phyloP scores from a whole-genome alignment of 768 basidiomycete genomes.

The Guyanaporus albipodus region DNA sequence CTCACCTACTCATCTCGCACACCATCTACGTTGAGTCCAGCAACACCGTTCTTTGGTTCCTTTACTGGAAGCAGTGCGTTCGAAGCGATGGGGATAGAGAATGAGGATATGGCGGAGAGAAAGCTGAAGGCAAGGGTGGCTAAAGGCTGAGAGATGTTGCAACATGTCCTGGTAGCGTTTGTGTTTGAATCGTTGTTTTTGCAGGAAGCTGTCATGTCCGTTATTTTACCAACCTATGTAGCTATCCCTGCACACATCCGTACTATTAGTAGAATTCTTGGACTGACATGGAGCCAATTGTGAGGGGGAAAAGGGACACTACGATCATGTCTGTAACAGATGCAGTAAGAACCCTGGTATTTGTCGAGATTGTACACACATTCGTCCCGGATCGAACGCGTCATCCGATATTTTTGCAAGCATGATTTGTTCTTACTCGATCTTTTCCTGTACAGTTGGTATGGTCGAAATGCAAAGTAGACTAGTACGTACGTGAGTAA shows the following conservation, averaged over 20 bases:
- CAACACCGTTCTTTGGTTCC: slow-evolving; percentile 67
- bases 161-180: neutral
- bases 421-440: too few species aligned
- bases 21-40: slow-evolving; percentile 64
- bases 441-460: too few species aligned
- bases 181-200: slow-evolving; percentile 8
- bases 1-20: slow-evolving; percentile 65
- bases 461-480: too few species aligned
- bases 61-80: slow-evolving; percentile 38
- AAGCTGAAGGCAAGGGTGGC: slow-evolving; percentile 19
- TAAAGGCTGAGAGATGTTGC: slow-evolving; percentile 12
- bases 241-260: neutral
- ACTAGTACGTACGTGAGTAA: too few species aligned
- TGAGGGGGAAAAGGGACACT: too few species aligned
- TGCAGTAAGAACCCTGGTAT: too few species aligned
- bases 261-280: slow-evolving; percentile 5
- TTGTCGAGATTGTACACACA: too few species aligned
- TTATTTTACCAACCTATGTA: slow-evolving; percentile 8
- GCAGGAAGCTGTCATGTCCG: slow-evolving; percentile 4
- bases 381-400: too few species aligned
- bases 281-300: too few species aligned
- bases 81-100: slow-evolving; percentile 22
- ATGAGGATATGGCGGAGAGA: slow-evolving; percentile 23
- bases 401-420: too few species aligned
- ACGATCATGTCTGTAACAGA: too few species aligned